Base-by-base conservation (phyloP, 2,329 filamentous ascomycete genomes). In the Aspergillus ochraceus region DNA sequence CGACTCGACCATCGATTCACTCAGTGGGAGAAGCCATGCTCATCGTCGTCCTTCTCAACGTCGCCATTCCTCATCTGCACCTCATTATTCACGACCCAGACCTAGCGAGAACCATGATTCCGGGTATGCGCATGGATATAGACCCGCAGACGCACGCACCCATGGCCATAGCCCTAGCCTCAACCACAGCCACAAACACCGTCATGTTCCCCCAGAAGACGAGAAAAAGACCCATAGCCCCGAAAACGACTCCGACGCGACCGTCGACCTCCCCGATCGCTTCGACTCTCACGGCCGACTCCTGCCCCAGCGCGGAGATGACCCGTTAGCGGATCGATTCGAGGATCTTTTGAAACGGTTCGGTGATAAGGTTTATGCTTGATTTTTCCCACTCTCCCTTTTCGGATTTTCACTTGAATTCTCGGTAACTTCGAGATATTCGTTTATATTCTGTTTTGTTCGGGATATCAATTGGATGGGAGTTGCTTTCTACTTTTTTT, bases 231-330 rank as follows among this genome's bases (percentile, higher is more conserved):
- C 22, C 19, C 46, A 49, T 46, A 58, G 45, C 2, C 52, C 60
- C 6, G 68, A 68, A 54, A 63, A 69, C 5, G 74, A 77, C 45
- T 80, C 78, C 2, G 79, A 80, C 55, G 73, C 75, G 17, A 81
- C 78, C 1, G 68, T 80, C 30, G 78, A 80, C 12, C 63, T 81
- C 2, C 78, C 78, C 6, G 70, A 76, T 30, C 73, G 79, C 6
- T 80, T 81, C 60, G 79, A 81, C 60, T 68, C 71, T 12, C 66
- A 77, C 11, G 79, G 79, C 8, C 70, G 71, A 45, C 74, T 68
- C 45, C 71, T 79, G 50, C 66, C 71, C 1, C 69, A 76, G 36
- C 62, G 59, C 2, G 68, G 63, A 8, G 69, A 74, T 45, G 71
- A 77, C 60, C 66, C 71, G 11, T 64, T 78, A 12, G 70, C 69